Evolutionary conservation across 805 yeast genomes (phyloP), one percentile per base, ranked within the genome.

Genomic region (Monosporozyma aerobia): DNA sequence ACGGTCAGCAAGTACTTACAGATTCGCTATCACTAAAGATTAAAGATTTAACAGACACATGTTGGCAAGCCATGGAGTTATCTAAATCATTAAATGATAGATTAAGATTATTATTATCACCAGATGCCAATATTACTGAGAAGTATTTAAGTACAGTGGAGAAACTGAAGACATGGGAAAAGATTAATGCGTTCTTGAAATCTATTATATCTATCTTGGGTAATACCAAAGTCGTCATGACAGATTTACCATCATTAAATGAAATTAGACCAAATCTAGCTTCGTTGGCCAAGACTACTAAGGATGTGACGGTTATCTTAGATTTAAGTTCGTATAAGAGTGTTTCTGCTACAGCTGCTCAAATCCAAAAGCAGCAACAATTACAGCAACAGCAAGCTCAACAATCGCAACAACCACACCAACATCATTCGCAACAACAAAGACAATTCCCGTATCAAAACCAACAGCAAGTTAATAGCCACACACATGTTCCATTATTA

Each of bases 241-340:
- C 80, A 51, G 97, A 87, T 57, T 74, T 89, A 53, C 90, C 95
- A 0, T 77, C 83, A 14, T 74, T 92, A 50, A 83, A 85, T 59
- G 96, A 87, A 52, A 84, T 85, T 5, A 73, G 96, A 53, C 83
- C 90, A 7, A 80, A 87, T 5, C 77, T 92, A 69, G 87, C 96
- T 0, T 79, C 82, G 39, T 73, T 92, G 54, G 90, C 97, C 0
- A 82, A 88, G 57, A 86, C 90, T 3, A 88, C 97, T 3, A 92
- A 92, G 62, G 98, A 92, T 63, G 85, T 92, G 14, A 90, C 97
- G 0, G 82, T 88, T n/a, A 75, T 87, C 59, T 70, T 90, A 44
- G 97, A 90, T 64, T 74, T 77, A 43, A 80, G 85, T 54, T 73
- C 83, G 16, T 79, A 76, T 63, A 70, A 73, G 52, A 62, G 60